Base-by-base conservation (phyloP, 2,329 filamentous ascomycete species). In the Dothiorella sarmentorum region DNA sequence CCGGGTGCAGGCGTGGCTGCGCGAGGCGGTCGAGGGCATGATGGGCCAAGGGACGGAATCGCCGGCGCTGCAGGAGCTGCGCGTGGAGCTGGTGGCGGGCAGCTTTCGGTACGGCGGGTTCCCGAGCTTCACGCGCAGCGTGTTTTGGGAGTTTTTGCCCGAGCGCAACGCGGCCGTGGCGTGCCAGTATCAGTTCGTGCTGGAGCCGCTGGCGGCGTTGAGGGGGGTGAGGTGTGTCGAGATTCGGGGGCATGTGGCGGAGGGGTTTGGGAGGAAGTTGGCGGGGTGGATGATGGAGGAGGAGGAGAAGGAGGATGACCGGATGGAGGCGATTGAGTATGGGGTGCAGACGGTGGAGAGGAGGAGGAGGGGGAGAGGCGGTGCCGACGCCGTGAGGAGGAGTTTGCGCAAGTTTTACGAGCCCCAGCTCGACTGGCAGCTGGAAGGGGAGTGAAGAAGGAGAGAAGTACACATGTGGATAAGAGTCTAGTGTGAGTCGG, bases 151-250 rank as follows among this genome's bases (percentile, higher is more conserved):
- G 56, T 61, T 53, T 20, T 3, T 26, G 27, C 47, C 29, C 26
- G 47, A 40, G 37, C 22, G 17, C 37, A 27, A 24, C 33, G n/a
- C 18, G 6, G 59, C 38, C 9, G 17, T 24, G 20, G 43, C 27
- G 31, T 20, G 38, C 13, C 37, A 35, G 27, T 59, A 33, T 22
- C 59, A 61, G 55, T 61, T 61, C n/a, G 59, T 61, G 29, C 37
- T 61, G 38, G 59, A 61, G 26, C 59, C 59, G 33, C 17, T 61
- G 31, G 45, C 38, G 3, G 13, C 13, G 24, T 18, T 61, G 55
- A 26, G 33, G 10, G 59, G 56, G n/a, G 38, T 61, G 7, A 47
- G 49, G 38, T 17, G 13, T 5, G 56, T 61, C 13, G 27, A 44
- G 11, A 29, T 61, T n/a, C 18, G 18, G 7, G 59, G 59, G 13